These are phyloP conservation scores for Schizochytrium sp. DNA, from an alignment of 108 stramenopile genomes.

Conservation along the genomic window DNA sequence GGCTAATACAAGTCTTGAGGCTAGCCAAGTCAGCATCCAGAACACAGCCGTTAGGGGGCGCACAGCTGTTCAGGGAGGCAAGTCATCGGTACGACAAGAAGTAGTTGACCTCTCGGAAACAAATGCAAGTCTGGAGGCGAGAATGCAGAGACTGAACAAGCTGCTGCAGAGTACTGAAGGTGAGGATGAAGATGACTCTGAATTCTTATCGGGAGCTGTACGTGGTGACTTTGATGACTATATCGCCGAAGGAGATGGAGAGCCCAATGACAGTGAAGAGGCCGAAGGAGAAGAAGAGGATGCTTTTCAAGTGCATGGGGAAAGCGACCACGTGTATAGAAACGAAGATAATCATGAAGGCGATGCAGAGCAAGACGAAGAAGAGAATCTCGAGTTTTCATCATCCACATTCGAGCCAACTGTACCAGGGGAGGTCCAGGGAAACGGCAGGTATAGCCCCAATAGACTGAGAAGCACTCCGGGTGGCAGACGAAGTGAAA, in stretches of 20 bases:
- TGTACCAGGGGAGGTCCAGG: neutral
- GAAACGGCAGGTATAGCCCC: too few species aligned
- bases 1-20: neutral
- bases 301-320: neutral
- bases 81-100: neutral
- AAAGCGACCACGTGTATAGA: neutral
- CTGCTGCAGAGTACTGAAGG: neutral
- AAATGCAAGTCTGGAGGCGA: slow-evolving; percentile 23
- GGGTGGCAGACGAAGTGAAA: neutral
- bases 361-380: neutral
- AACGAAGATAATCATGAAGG: neutral
- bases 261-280: neutral
- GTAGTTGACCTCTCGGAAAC: slow-evolving; percentile 13
- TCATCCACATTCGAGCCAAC: neutral
- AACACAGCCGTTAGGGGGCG: too few species aligned
- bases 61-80: too few species aligned
- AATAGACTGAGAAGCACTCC: neutral
- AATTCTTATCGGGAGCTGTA: neutral
- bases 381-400: neutral
- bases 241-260: neutral
- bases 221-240: neutral
- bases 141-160: slow-evolving; percentile 22
- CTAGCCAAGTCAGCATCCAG: too few species aligned
- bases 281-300: neutral
- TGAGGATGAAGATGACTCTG: neutral